Evolutionary conservation across 2,329 filamentous ascomycete genomes (phyloP).

Genomic region (Talaromyces sp.): DNA sequence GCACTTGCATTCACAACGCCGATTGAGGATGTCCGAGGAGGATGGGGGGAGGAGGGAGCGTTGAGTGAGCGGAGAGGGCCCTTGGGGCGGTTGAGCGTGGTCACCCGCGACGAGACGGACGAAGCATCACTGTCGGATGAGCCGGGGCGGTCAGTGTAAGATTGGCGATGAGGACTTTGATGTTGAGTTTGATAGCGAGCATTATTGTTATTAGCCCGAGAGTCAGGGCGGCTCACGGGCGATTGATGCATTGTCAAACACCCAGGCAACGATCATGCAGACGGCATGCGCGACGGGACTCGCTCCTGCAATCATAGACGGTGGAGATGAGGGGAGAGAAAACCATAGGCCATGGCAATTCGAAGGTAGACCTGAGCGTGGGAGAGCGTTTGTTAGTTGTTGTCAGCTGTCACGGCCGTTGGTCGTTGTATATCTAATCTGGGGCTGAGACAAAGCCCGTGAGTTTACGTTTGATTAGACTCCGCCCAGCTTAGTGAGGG

Average conservation of each 20-base stretch:
- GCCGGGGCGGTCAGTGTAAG: slow-evolving; percentile 29
- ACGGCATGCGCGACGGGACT: slow-evolving; percentile 9
- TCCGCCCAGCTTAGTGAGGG: background rate
- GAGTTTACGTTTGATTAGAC: background rate
- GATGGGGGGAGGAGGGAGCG: slow-evolving; percentile 26
- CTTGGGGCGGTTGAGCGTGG: slow-evolving; percentile 41
- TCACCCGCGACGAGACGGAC: slow-evolving; percentile 42
- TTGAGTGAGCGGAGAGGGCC: slow-evolving; percentile 34
- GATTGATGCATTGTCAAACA: slow-evolving; percentile 16
- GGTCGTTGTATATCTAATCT: background rate
- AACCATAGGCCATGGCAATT: background rate
- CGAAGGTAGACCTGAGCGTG: background rate
- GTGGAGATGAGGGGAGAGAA: background rate
- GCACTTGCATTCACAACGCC: slow-evolving; percentile 21
- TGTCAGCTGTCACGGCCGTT: background rate
- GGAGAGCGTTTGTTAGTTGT: background rate
- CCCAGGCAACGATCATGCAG: slow-evolving; percentile 16
- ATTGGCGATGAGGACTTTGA: background rate
- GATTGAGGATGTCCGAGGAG: slow-evolving; percentile 28
- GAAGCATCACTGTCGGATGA: slow-evolving; percentile 46
- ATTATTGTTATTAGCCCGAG: background rate
- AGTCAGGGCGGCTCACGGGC: slow-evolving; percentile 17
- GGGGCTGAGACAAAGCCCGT: slow-evolving; percentile 3
- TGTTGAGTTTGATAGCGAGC: slow-evolving; percentile 7
- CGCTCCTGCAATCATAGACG: slow-evolving; percentile 7